These are phyloP conservation scores for Beauveria brongniartii DNA, from an alignment of 2,329 filamentous ascomycete species.

Conservation along the genomic window DNA sequence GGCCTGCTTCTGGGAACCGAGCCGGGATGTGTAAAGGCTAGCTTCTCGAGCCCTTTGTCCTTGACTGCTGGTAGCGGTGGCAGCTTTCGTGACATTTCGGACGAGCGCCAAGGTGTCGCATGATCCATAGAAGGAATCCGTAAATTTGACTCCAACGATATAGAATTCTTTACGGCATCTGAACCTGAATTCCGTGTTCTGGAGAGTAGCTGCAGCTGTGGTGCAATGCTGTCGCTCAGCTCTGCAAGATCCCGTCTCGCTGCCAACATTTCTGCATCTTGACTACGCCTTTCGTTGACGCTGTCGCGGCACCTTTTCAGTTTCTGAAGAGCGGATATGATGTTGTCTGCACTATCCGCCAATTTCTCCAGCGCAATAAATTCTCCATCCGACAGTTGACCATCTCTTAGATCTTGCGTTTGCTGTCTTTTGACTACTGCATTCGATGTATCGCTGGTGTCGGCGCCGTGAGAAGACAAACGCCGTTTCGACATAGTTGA, in stretches of 20 bases:
- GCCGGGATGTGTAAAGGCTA: constrained; percentile 61
- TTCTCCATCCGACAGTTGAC: neutral
- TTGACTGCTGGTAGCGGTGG: constrained; percentile 55
- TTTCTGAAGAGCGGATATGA: constrained; percentile 30
- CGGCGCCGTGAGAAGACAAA: constrained; percentile 13
- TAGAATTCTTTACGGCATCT: neutral
- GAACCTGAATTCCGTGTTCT: neutral
- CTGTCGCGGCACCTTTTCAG: constrained; percentile 20
- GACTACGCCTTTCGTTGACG: neutral
- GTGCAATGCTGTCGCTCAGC: neutral
- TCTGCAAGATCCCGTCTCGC: neutral
- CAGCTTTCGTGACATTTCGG: constrained; percentile 37
- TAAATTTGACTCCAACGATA: neutral
- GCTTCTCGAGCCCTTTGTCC: constrained; percentile 49
- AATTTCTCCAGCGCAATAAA: constrained; percentile 20
- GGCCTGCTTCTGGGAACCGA: constrained; percentile 40
- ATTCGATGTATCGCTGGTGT: neutral
- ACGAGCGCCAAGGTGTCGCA: constrained; percentile 34
- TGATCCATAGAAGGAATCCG: constrained; percentile 7
- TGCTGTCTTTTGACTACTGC: neutral
- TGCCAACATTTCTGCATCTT: neutral
- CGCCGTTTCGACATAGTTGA: constrained; percentile 31
- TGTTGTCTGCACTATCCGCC: constrained; percentile 26
- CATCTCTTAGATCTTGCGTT: neutral
- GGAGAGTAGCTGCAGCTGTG: neutral